These are phyloP conservation scores for Wickerhamomyces chambardii DNA, from an alignment of 805 yeast species.

Conservation along the genomic window DNA sequence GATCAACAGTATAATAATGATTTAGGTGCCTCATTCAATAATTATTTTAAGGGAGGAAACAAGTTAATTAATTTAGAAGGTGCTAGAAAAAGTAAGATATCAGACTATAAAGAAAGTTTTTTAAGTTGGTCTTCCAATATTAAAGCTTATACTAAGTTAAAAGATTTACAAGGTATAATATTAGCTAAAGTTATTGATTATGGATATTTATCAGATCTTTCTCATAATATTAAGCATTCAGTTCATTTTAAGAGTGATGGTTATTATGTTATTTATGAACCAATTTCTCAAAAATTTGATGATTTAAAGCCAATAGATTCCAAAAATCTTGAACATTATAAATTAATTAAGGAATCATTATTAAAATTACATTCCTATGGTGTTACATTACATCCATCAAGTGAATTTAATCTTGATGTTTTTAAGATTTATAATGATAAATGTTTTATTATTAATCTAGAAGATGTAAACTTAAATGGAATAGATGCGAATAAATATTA, in stretches of 20 bases:
- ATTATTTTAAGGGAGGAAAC: conserved; percentile 12
- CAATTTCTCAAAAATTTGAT: conserved; percentile 8
- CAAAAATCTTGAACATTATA: conserved; percentile 5
- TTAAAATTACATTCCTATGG: conserved; percentile 11
- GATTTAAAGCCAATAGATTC: conserved; percentile 4
- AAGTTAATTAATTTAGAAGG: neutral
- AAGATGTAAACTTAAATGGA: conserved; percentile 6
- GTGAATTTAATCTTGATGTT: conserved; percentile 7
- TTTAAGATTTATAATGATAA: conserved; percentile 10
- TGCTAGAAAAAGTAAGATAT: neutral
- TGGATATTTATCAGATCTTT: conserved; percentile 17
- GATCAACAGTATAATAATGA: conserved; percentile 6
- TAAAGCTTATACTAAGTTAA: conserved; percentile 10
- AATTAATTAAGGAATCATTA: conserved; percentile 7
- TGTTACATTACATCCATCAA: conserved; percentile 12
- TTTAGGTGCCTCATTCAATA: neutral
- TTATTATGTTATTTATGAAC: conserved; percentile 15
- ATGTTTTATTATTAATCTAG: conserved; percentile 14
- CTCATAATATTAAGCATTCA: conserved; percentile 5
- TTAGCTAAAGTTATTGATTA: conserved; percentile 15
- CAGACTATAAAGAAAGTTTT: neutral
- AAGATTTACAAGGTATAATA: conserved; percentile 12
- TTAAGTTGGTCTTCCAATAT: conserved; percentile 13
- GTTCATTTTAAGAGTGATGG: conserved; percentile 18
- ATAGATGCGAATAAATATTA: conserved; percentile 1